Evolutionary conservation across 352 stramenopile genomes (phyloP).

Genomic region (Plasmopara halstedii): DNA sequence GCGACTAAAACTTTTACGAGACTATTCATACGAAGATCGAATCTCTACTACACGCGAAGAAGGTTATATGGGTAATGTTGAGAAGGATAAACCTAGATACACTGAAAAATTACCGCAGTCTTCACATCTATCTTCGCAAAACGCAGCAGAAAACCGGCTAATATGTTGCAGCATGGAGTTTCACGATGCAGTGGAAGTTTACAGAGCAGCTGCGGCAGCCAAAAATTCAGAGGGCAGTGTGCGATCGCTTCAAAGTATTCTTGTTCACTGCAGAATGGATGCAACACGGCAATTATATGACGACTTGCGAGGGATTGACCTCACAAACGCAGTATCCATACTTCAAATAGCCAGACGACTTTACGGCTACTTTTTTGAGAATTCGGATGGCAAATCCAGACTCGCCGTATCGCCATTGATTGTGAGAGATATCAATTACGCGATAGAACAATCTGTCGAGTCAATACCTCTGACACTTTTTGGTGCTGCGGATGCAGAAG

Average conservation of each 20-base stretch:
- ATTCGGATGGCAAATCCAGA: background rate
- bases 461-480: slow-evolving; percentile 30
- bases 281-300: slow-evolving; percentile 7
- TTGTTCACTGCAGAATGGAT: slow-evolving; percentile 17
- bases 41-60: background rate
- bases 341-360: slow-evolving; percentile 14
- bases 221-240: background rate
- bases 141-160: slow-evolving; percentile 6
- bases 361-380: slow-evolving; percentile 13
- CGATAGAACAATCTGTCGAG: slow-evolving; percentile 7
- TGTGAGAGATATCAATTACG: slow-evolving; percentile 23
- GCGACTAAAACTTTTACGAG: slow-evolving; percentile 35
- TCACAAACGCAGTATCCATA: background rate
- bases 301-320: background rate
- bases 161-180: slow-evolving; percentile 35
- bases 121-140: background rate
- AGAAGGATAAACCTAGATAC: background rate
- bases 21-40: slow-evolving; percentile 14
- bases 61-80: background rate
- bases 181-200: slow-evolving; percentile 48
- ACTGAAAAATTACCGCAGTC: background rate
- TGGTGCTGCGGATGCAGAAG: slow-evolving; percentile 46
- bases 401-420: slow-evolving; percentile 20
- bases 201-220: slow-evolving; percentile 19
- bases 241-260: slow-evolving; percentile 9